Conservation (phyloP, 176 grass and related monocot species). For the Oryza australiensis region DNA sequence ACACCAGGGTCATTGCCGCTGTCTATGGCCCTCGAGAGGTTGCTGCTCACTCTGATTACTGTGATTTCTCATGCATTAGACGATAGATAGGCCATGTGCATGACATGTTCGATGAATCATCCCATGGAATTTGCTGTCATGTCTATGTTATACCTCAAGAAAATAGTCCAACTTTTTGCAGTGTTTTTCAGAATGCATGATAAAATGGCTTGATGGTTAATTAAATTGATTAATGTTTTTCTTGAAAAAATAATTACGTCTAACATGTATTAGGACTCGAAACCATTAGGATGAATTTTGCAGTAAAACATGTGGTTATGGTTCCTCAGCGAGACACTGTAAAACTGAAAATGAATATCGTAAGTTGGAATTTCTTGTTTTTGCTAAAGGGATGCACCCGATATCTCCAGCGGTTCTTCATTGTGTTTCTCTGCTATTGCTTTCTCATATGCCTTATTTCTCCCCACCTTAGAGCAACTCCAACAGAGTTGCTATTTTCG, state of each 20-base stretch:
- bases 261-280: not conserved
- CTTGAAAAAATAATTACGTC: not conserved
- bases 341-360: not conserved
- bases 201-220: not conserved
- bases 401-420: not conserved
- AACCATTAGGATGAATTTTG: not conserved
- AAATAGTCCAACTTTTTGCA: not conserved
- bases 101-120: conserved; percentile 17
- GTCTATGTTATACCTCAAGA: not conserved
- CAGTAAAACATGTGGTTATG: not conserved
- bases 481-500: no score
- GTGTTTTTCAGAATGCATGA: not conserved
- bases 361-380: not conserved
- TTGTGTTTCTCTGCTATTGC: conserved; percentile 17
- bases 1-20: conserved; percentile 87
- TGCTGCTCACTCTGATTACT: conserved; percentile 1
- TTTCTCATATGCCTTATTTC: not conserved
- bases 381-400: not conserved
- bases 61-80: not conserved
- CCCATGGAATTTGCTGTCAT: not conserved
- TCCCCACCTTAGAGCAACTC: not conserved
- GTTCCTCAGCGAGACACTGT: not conserved
- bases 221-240: not conserved
- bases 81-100: not conserved
- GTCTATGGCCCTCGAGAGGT: conserved; percentile 93